Evolutionary conservation across 2,329 filamentous ascomycete genomes (phyloP), one percentile per base, ranked within the genome.

Genomic region (Aulographum hederae): DNA sequence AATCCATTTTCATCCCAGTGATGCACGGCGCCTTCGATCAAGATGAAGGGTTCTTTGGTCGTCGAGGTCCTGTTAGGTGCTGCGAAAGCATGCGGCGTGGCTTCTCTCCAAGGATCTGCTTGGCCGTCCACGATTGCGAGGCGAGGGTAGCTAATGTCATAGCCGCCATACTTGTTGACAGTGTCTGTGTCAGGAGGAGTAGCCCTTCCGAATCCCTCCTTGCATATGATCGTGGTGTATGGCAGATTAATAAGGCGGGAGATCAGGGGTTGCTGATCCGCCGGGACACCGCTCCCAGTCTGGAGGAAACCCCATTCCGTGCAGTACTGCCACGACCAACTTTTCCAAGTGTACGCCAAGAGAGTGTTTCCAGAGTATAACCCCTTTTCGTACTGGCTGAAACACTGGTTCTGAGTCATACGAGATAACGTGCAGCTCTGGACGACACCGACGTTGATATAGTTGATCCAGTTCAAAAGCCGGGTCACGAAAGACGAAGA

Each of bases 91-190:
- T 86, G 73, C 1, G 77, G 70, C 0, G 74, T 78, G 0, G 77
- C 78, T 0, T 71, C 69, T 13, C 75, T 67, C 82, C 82, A 92
- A 0, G 81, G 80, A 46, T 91, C 82, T 34, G 69, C 68, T 38
- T 79, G 67, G 18, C 35, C 36, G 28, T 84, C 80, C 25, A 92
- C 59, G 30, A 79, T 65, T 3, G 82, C 82, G 1, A 92, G 65
- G 2, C 81, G 73, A 1, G 74, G 67, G 46, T 81, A 84, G 28
- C 67, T 65, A 42, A 89, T 74, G 47, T 67, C 56, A 50, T 73
- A 78, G 10, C 72, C 78, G 26, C 82, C 82, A 39, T 78, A 75
- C 45, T 75, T 72, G 59, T 91, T 89, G 50, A 89, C 71, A 1
- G 60, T 58, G 1, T 69, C 61, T 0, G 75, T 54, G 32, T 84